Percentiles rank a stretch among this genome's conserved stretches.
Evolutionary conservation across 2,329 filamentous ascomycete species (phyloP).

Genomic region (Sporothrix luriei): DNA sequence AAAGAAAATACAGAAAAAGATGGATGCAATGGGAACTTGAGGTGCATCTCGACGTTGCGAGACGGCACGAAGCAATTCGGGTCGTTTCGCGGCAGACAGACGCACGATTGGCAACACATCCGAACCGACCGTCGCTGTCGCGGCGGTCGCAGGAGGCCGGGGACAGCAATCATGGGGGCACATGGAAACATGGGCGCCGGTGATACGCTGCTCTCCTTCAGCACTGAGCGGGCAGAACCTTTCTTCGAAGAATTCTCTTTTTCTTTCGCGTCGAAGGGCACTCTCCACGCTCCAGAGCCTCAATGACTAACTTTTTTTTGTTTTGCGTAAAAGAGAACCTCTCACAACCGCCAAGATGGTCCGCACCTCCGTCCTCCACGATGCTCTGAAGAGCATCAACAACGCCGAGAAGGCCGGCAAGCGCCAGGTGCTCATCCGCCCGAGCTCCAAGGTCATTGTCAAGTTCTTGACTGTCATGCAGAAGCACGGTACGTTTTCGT

Average conservation of each 20-base stretch:
- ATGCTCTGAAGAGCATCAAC: constrained; percentile 99
- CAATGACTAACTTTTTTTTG: constrained; percentile 61
- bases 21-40: constrained; percentile 23
- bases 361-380: constrained; percentile 98
- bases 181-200: constrained; percentile 25
- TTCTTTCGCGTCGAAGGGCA: constrained; percentile 55
- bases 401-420: constrained; percentile 99
- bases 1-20: constrained; percentile 28
- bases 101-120: constrained; percentile 17
- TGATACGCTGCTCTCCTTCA: constrained; percentile 67
- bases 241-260: constrained; percentile 44
- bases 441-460: constrained; percentile 98
- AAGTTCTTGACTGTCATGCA: constrained; percentile 99
- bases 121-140: constrained; percentile 23
- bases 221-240: constrained; percentile 72
- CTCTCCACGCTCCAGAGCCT: constrained; percentile 67
- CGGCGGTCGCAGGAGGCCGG: constrained; percentile 51
- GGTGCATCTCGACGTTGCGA: not conserved
- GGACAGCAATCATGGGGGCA: constrained; percentile 60
- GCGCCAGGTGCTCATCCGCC: constrained; percentile 97
- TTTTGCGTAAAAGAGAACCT: constrained; percentile 48
- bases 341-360: constrained; percentile 83
- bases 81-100: constrained; percentile 1
- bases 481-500: constrained; percentile 82
- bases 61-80: constrained; percentile 15